phyloP scores from a whole-genome alignment of 495 filamentous ascomycete species.

The Aspergillus nidulans region DNA sequence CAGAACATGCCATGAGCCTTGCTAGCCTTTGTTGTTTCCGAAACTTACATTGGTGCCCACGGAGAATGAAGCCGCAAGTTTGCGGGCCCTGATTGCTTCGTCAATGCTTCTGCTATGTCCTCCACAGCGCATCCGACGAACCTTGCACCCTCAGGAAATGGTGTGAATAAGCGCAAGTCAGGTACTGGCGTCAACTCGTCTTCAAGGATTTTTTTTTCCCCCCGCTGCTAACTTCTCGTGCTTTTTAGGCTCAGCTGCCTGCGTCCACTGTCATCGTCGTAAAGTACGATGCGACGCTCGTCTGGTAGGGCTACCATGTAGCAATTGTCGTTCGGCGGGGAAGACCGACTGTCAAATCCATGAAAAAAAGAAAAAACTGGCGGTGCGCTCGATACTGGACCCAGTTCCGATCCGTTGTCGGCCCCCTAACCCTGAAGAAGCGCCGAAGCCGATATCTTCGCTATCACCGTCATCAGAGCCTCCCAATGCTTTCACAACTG shows the following conservation, averaged over 20 bases:
- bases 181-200: conserved; percentile 12
- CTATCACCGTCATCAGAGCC: conserved; percentile 15
- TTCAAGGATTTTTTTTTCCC: background rate
- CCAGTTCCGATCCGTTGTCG: conserved; percentile 48
- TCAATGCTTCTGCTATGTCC: conserved; percentile 31
- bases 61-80: conserved; percentile 17
- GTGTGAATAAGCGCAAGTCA: conserved; percentile 29
- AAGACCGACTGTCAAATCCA: conserved; percentile 46
- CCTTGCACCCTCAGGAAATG: conserved; percentile 20
- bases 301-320: conserved; percentile 40
- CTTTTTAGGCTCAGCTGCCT: conserved; percentile 37
- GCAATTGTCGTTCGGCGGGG: conserved; percentile 43
- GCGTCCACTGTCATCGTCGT: conserved; percentile 46
- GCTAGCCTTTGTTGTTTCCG: background rate
- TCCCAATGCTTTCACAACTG: conserved; percentile 29
- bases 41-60: background rate
- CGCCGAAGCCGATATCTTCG: conserved; percentile 20
- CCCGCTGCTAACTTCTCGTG: background rate
- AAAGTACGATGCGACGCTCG: conserved; percentile 49
- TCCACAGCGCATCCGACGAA: conserved; percentile 20
- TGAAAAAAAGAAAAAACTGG: conserved; percentile 46
- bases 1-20: conserved; percentile 9
- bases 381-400: conserved; percentile 43
- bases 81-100: conserved; percentile 13
- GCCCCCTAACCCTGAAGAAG: conserved; percentile 27